phyloP scores from a whole-genome alignment of 1,284 basidiomycete species.

The Pyrrhoderma lamaoense region DNA sequence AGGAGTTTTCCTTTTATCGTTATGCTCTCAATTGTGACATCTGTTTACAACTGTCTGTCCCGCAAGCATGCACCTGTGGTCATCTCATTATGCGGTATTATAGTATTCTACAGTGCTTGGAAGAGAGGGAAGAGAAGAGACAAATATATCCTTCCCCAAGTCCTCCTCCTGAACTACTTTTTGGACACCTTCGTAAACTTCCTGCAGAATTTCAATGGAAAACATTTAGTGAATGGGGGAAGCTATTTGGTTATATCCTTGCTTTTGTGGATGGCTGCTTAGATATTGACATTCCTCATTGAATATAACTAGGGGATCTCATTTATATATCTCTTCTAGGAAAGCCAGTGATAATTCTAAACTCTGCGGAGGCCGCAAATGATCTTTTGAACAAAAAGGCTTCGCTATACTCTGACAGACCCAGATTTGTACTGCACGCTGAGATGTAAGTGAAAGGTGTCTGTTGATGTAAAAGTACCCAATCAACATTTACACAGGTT shows the following conservation, averaged over 20 bases:
- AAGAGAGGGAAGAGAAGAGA: neutral
- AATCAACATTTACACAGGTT: slow-evolving; percentile 12
- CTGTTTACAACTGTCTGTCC: neutral
- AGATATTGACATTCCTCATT: no score
- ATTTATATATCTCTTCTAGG: slow-evolving; percentile 22
- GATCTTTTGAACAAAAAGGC: slow-evolving; percentile 33
- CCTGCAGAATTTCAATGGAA: slow-evolving; percentile 26
- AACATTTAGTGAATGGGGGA: slow-evolving; percentile 29
- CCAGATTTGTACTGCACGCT: slow-evolving; percentile 26
- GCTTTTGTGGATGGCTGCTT: neutral
- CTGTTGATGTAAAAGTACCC: neutral
- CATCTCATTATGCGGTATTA: neutral
- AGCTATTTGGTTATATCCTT: slow-evolving; percentile 25
- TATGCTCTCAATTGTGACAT: neutral
- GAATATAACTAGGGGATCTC: slow-evolving; percentile 12
- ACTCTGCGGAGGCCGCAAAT: slow-evolving; percentile 24
- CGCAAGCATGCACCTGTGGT: neutral
- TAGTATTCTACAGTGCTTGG: neutral
- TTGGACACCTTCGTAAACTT: slow-evolving; percentile 28
- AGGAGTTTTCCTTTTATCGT: neutral
- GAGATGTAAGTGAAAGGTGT: slow-evolving; percentile 22
- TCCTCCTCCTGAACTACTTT: slow-evolving; percentile 27
- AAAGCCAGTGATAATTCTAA: slow-evolving; percentile 30
- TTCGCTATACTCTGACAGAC: slow-evolving; percentile 32
- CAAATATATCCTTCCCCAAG: slow-evolving; percentile 26